Evolutionary conservation across 2,329 filamentous ascomycete species (phyloP).

Genomic region (Massarina eburnea): DNA sequence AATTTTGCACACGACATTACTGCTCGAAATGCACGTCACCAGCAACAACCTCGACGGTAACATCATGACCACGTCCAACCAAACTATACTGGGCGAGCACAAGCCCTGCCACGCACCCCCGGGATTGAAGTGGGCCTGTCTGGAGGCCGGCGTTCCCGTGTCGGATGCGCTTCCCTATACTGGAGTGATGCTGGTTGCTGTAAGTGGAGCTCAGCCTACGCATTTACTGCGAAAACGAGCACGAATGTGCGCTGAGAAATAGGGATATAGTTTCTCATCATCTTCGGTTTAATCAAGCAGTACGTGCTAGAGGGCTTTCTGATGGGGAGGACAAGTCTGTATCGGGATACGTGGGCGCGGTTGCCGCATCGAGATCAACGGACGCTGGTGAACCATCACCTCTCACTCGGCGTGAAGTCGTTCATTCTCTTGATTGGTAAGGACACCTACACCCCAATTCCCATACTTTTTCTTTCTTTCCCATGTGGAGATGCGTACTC

Average conservation of each 20-base stretch:
- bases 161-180: background rate
- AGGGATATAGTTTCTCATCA: background rate
- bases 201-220: too few species aligned
- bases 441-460: background rate
- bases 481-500: too few species aligned
- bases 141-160: background rate
- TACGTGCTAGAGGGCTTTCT: slow-evolving; percentile 1
- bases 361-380: slow-evolving; percentile 1
- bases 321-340: background rate
- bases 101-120: background rate
- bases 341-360: slow-evolving; percentile 1
- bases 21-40: too few species aligned
- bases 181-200: slow-evolving; percentile 1
- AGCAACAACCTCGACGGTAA: background rate
- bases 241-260: background rate
- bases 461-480: background rate
- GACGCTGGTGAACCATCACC: slow-evolving; percentile 5
- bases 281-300: slow-evolving; percentile 1
- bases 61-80: background rate
- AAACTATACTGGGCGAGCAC: background rate
- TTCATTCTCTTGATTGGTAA: slow-evolving; percentile 2
- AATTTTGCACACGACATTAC: too few species aligned
- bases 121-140: slow-evolving; percentile 2
- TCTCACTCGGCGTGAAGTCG: slow-evolving; percentile 1
- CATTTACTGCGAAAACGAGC: too few species aligned